Evolutionary conservation across 345 rosid genomes (phyloP).

Genomic region (Cochlearia excelsa): DNA sequence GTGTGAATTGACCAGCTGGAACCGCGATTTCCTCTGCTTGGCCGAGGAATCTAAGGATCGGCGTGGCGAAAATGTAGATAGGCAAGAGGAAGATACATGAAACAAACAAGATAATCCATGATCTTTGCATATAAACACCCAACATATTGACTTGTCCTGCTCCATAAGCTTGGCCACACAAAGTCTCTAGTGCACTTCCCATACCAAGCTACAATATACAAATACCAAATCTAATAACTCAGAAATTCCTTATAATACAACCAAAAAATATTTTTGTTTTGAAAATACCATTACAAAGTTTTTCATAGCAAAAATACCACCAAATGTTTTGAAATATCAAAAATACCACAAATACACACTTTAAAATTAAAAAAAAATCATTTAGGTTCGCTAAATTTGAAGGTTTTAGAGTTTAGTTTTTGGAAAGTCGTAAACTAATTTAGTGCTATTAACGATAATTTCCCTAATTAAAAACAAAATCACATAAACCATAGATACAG

Average conservation of each 20-base stretch:
- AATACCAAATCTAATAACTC: too few relatives aligned
- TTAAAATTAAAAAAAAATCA: too few relatives aligned
- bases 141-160: slow-evolving; percentile 74
- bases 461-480: too few relatives aligned
- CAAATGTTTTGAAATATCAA: too few relatives aligned
- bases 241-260: too few relatives aligned
- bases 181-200: slow-evolving; percentile 93
- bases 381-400: too few relatives aligned
- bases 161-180: slow-evolving; percentile 90
- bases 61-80: slow-evolving; percentile 59
- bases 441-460: too few relatives aligned
- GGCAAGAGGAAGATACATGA: slow-evolving; percentile 52
- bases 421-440: too few relatives aligned
- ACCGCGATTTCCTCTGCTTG: slow-evolving; percentile 53
- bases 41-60: slow-evolving; percentile 56
- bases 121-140: slow-evolving; percentile 79
- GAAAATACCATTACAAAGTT: too few relatives aligned
- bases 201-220: slow-evolving; percentile 60
- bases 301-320: background rate
- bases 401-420: too few relatives aligned
- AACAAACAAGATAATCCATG: slow-evolving; percentile 57
- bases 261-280: too few relatives aligned
- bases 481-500: background rate
- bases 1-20: slow-evolving; percentile 56
- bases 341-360: too few relatives aligned